Conservation (phyloP, 495 filamentous ascomycete species). For the Hypoxylon fuscum region DNA sequence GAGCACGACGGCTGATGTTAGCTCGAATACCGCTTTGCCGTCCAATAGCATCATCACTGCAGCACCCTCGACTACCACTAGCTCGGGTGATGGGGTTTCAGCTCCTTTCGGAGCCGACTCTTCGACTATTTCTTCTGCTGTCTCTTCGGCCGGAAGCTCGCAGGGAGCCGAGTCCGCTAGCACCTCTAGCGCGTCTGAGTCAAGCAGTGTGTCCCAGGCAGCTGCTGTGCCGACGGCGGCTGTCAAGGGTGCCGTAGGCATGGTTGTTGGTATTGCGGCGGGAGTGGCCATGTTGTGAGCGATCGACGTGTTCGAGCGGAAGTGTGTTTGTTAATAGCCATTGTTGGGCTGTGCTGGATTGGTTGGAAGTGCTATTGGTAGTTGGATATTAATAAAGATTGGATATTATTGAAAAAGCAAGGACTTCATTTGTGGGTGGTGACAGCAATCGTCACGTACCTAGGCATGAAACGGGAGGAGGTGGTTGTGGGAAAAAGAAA, state of each 20-base stretch:
- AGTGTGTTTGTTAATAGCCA: background rate
- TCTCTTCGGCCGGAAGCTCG: constrained; percentile 9
- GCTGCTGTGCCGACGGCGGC: constrained; percentile 33
- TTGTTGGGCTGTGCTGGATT: background rate
- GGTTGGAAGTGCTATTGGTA: constrained; percentile 2
- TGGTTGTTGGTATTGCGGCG: constrained; percentile 31
- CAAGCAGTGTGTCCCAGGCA: constrained; percentile 27
- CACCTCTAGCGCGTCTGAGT: background rate
- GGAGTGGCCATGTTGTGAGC: constrained; percentile 38
- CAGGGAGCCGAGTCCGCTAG: constrained; percentile 13
- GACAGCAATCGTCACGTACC: no score
- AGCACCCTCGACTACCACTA: constrained; percentile 9
- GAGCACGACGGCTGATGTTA: constrained; percentile 5
- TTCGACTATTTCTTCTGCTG: constrained; percentile 4
- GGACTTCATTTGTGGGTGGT: no score
- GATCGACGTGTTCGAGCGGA: background rate
- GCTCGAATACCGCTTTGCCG: background rate
- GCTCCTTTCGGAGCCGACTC: no score
- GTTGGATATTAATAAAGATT: constrained; percentile 9
- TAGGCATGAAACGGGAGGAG: no score
- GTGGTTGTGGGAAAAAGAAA: no score
- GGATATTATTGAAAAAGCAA: no score
- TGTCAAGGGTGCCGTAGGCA: constrained; percentile 36
- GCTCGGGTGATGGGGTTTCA: background rate
- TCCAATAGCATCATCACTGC: constrained; percentile 20